Percentiles rank a stretch among this genome's conserved stretches.
Evolutionary conservation across 768 basidiomycete species (phyloP).

Genomic region (Suillus alpinus): DNA sequence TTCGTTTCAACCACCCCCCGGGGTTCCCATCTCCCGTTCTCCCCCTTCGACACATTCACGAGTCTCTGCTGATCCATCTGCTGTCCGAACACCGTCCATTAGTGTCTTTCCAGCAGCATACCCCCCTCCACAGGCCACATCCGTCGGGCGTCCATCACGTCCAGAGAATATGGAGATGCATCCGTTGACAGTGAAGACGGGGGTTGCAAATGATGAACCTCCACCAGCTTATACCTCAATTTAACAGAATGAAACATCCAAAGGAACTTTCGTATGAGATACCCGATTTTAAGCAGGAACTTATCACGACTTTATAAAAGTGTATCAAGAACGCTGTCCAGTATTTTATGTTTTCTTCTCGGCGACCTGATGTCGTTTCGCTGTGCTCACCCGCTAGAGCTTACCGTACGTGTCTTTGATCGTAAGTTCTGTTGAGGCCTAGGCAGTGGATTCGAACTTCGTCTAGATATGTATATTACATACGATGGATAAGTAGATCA

Average conservation of each 20-base stretch:
- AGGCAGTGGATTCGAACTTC: not conserved
- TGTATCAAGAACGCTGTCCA: not conserved
- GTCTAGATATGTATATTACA: not conserved
- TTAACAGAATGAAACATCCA: constrained; percentile 4
- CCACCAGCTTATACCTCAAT: constrained; percentile 27
- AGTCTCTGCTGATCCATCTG: not conserved
- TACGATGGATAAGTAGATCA: not conserved
- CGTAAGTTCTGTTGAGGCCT: too few species aligned
- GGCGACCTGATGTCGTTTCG: not conserved
- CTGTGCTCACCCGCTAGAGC: not conserved
- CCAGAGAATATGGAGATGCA: constrained; percentile 3
- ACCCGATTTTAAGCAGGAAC: not conserved
- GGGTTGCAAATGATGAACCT: constrained; percentile 14
- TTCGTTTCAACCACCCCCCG: not conserved
- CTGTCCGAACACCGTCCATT: not conserved
- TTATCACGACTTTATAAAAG: not conserved
- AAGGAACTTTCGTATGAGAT: not conserved
- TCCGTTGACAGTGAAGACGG: constrained; percentile 13
- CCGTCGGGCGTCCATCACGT: not conserved
- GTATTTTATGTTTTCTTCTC: not conserved
- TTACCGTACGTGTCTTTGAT: not conserved
- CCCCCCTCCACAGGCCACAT: not conserved
- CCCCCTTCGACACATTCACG: not conserved
- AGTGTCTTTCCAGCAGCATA: not conserved
- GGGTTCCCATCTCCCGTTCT: not conserved